Evolutionary conservation across 306 rosid species (phyloP).

Genomic region (Cucumis melo): DNA sequence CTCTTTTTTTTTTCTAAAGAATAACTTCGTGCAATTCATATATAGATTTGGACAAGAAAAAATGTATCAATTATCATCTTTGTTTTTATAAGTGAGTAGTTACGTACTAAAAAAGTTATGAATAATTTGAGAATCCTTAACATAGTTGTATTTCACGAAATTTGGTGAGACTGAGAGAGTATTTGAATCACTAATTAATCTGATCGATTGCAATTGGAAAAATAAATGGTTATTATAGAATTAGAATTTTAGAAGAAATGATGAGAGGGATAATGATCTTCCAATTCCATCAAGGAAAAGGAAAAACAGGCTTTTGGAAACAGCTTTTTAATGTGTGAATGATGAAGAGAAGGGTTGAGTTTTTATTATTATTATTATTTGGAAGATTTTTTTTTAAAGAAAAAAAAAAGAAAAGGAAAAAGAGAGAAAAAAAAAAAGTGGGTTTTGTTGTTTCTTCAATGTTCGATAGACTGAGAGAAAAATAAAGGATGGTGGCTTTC

Average conservation of each 20-base stretch:
- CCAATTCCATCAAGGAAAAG: background rate
- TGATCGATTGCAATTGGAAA: no score
- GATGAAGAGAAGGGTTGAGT: background rate
- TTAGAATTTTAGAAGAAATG: background rate
- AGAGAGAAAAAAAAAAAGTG: background rate
- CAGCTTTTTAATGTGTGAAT: slow-evolving; percentile 2
- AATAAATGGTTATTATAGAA: background rate
- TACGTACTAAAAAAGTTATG: no score
- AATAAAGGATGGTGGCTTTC: slow-evolving; percentile 24
- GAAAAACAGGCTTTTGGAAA: slow-evolving; percentile 1
- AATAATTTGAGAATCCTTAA: background rate
- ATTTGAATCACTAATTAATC: no score
- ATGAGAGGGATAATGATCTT: background rate
- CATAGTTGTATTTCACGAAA: no score
- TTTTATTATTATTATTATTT: background rate
- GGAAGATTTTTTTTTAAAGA: background rate
- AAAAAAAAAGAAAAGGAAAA: background rate
- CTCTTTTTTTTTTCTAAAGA: background rate
- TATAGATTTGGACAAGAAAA: background rate
- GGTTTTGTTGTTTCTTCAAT: background rate
- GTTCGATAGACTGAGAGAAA: background rate
- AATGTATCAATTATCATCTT: background rate
- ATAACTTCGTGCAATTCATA: background rate
- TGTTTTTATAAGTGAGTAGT: no score
- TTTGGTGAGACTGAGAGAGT: no score